Evolutionary conservation across 768 basidiomycete species (phyloP), one percentile per base, ranked within the genome.

Genomic region (Ramaria sp.): DNA sequence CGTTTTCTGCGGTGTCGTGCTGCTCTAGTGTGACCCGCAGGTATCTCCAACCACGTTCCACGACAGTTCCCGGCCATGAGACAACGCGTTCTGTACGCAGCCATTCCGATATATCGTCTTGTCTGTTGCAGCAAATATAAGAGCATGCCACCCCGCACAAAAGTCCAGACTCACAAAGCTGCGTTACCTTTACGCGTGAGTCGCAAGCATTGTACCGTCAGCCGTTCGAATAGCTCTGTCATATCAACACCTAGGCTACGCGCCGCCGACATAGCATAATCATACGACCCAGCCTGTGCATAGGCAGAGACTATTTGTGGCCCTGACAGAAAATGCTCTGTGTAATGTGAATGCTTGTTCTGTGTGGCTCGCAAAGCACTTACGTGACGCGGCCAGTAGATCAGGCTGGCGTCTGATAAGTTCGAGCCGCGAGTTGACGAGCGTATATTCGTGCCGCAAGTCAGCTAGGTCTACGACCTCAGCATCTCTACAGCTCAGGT

Each of bases 1-100:
- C 82, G 13, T 80, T 88, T 50, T 80, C 77, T 18, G 71, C 61
- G 10, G 72, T 73, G 64, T 99, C 95, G 61, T 96, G 79, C 47
- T 83, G 79, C 55, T 83, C 79, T 57, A 97, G 72, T 18, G 83
- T 78, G 59, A 82, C 75, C 59, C 90, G 85, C 43, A 99, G 76
- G 66, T 92, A 92, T 63, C 86, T 78, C 88, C 93, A 93, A 4
- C 83, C 91, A 58, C 87, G 78, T 59, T 88, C 84, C 34, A 82
- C 77, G 16, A 82, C 72, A 5, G 85, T 78, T 3, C 94, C 94
- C 18, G 85, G 77, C 85, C 95, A 95, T 0, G 86, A 84, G 1
- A 82, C 76, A 9, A 88, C 76, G 56, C 83, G 80, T 62, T 91
- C 88, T 18, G 83, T 83, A 36, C 88, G 71, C 32, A 97, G 73